phyloP scores from a whole-genome alignment of 2,329 filamentous ascomycete species.

The Ascochyta viciae-villosae region DNA sequence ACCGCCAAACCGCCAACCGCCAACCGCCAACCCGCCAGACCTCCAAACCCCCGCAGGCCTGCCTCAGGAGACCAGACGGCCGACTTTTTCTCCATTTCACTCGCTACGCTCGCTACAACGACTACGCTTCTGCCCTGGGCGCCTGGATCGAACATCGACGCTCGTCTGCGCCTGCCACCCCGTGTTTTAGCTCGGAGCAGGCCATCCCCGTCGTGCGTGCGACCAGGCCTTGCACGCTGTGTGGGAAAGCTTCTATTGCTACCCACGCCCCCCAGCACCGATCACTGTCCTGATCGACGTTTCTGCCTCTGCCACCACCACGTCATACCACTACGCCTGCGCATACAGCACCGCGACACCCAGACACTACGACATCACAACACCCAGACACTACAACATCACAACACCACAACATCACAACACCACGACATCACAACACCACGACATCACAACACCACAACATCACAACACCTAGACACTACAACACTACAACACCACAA shows the following conservation, averaged over 20 bases:
- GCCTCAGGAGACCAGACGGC: conserved; percentile 9
- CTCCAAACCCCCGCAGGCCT: conserved; percentile 8
- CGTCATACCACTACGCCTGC: conserved; percentile 4
- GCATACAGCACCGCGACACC: conserved; percentile 7
- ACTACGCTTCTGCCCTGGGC: not conserved
- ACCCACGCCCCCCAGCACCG: conserved; percentile 8
- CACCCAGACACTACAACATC: not conserved
- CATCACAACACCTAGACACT: not conserved
- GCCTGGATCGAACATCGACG: not conserved
- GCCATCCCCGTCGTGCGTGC: conserved; percentile 15
- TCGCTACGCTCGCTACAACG: conserved; percentile 17
- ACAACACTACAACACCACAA: not conserved
- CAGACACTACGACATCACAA: not conserved
- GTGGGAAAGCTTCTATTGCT: conserved; percentile 4
- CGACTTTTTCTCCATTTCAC: conserved; percentile 3
- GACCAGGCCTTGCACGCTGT: conserved; percentile 5
- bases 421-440: not conserved
- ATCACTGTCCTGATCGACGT: not conserved
- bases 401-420: not conserved
- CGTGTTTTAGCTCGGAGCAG: conserved; percentile 16
- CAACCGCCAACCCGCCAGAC: not conserved
- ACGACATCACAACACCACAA: not conserved
- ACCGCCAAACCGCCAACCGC: not conserved
- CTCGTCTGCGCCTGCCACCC: conserved; percentile 10
- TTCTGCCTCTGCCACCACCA: not conserved